Evolutionary conservation across 2,329 filamentous ascomycete species (phyloP).

Genomic region (Neofusicoccum parvum): DNA sequence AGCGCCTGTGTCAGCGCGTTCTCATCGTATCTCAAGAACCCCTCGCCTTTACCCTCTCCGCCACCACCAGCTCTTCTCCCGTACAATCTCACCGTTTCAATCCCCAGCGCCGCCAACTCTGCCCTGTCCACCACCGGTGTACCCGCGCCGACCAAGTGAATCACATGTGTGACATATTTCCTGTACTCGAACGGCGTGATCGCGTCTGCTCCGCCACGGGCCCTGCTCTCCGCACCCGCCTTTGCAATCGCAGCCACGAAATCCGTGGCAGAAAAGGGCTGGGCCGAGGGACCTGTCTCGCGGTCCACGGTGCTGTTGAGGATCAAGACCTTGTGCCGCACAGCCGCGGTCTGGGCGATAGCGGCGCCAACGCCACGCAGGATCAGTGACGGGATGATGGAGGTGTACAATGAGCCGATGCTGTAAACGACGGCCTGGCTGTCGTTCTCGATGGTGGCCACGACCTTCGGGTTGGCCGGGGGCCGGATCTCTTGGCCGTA

Average conservation of each 20-base stretch:
- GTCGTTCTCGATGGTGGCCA: slow-evolving; percentile 62
- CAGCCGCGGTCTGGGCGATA: slow-evolving; percentile 51
- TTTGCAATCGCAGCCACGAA: slow-evolving; percentile 80
- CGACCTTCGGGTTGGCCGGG: slow-evolving; percentile 76
- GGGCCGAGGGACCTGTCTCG: slow-evolving; percentile 72
- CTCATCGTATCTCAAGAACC: slow-evolving; percentile 71
- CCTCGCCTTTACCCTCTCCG: slow-evolving; percentile 31
- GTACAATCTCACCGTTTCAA: slow-evolving; percentile 77
- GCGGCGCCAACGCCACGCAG: slow-evolving; percentile 73
- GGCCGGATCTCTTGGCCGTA: slow-evolving; percentile 96
- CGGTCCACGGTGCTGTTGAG: slow-evolving; percentile 83
- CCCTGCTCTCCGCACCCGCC: slow-evolving; percentile 51
- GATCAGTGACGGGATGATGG: slow-evolving; percentile 79
- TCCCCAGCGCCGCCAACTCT: slow-evolving; percentile 65
- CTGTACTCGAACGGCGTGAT: slow-evolving; percentile 51
- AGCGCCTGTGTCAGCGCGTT: slow-evolving; percentile 73
- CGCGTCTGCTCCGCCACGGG: slow-evolving; percentile 16
- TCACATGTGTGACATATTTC: slow-evolving; percentile 78
- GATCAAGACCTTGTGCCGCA: slow-evolving; percentile 76
- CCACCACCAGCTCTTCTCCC: slow-evolving; percentile 64
- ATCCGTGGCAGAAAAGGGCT: slow-evolving; percentile 72
- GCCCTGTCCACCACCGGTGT: slow-evolving; percentile 71
- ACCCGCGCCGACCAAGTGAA: slow-evolving; percentile 73
- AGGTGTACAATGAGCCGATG: slow-evolving; percentile 93
- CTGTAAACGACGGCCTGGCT: slow-evolving; percentile 80